Evolutionary conservation across 1,139 yeast species (phyloP).

Genomic region (Zygosaccharomyces pseudobailii): DNA sequence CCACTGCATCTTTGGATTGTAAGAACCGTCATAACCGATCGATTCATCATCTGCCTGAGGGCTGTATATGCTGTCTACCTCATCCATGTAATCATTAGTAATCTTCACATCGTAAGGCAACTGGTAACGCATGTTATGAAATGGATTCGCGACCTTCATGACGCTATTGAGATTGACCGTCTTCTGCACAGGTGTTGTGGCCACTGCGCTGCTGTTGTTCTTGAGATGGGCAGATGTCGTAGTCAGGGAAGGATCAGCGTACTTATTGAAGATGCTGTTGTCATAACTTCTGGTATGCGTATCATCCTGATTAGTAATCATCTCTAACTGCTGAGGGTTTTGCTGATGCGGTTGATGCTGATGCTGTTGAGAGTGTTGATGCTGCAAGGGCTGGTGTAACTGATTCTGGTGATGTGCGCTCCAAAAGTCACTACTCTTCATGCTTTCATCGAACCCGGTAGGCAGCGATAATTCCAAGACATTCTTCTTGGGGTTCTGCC

Average conservation of each 20-base stretch:
- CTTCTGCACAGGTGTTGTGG: conserved; percentile 21
- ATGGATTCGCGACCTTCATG: conserved; percentile 20
- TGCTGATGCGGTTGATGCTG: conserved; percentile 13
- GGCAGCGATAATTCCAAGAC: conserved; percentile 15
- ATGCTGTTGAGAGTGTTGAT: conserved; percentile 8
- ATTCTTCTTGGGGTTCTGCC: conserved; percentile 13
- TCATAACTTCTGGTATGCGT: conserved; percentile 1
- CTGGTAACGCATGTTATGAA: conserved; percentile 8
- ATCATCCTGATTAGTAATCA: neutral
- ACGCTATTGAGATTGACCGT: conserved; percentile 26
- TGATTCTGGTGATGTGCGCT: conserved; percentile 13
- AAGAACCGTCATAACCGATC: conserved; percentile 26
- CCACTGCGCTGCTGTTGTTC: conserved; percentile 1
- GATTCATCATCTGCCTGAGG: conserved; percentile 14
- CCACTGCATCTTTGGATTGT: conserved; percentile 38
- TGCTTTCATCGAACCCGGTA: conserved; percentile 9
- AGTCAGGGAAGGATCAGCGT: conserved; percentile 38
- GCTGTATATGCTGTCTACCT: conserved; percentile 11
- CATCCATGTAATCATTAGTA: conserved; percentile 10
- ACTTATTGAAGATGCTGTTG: conserved; percentile 34
- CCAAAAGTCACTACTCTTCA: conserved; percentile 4
- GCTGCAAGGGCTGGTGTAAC: conserved; percentile 14
- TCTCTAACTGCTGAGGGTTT: conserved; percentile 1
- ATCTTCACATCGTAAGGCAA: conserved; percentile 12
- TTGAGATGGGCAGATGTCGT: conserved; percentile 22